Conservation (phyloP, 2,329 filamentous ascomycete genomes). For the Colletotrichum gloeosporioides region DNA sequence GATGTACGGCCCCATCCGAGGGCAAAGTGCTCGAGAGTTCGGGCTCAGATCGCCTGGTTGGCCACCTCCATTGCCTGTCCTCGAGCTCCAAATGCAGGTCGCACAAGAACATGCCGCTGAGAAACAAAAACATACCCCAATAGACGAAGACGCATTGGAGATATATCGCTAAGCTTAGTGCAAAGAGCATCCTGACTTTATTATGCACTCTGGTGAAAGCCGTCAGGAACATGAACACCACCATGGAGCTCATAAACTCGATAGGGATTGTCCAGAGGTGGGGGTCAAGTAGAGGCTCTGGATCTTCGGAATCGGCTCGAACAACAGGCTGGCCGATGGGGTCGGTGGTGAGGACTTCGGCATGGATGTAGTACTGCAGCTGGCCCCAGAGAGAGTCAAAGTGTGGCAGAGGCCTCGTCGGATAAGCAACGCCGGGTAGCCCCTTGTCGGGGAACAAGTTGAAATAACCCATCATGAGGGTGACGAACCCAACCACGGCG, state of each 20-base stretch:
- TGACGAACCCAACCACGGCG: neutral
- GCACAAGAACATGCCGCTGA: constrained; percentile 7
- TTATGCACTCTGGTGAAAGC: constrained; percentile 40
- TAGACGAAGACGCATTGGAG: neutral
- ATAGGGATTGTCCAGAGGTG: constrained; percentile 69
- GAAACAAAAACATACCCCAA: neutral
- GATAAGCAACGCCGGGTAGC: constrained; percentile 21
- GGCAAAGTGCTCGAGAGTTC: neutral
- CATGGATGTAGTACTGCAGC: constrained; percentile 17
- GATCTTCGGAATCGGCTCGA: constrained; percentile 29
- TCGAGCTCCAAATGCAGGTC: neutral
- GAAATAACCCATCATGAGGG: constrained; percentile 25
- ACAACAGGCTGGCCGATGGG: neutral
- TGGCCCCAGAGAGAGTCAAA: constrained; percentile 48
- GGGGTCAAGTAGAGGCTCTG: constrained; percentile 50
- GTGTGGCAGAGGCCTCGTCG: constrained; percentile 33
- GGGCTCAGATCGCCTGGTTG: neutral
- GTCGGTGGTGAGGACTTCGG: constrained; percentile 23
- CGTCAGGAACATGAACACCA: constrained; percentile 58
- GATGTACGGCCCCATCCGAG: neutral
- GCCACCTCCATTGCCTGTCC: neutral
- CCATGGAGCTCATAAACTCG: constrained; percentile 63
- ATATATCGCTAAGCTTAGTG: neutral
- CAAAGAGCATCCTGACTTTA: neutral
- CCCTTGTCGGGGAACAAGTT: neutral